Percentiles rank a stretch among this genome's conserved stretches.
Conservation (phyloP, 345 rosid species). For the Boechera retrofracta region DNA sequence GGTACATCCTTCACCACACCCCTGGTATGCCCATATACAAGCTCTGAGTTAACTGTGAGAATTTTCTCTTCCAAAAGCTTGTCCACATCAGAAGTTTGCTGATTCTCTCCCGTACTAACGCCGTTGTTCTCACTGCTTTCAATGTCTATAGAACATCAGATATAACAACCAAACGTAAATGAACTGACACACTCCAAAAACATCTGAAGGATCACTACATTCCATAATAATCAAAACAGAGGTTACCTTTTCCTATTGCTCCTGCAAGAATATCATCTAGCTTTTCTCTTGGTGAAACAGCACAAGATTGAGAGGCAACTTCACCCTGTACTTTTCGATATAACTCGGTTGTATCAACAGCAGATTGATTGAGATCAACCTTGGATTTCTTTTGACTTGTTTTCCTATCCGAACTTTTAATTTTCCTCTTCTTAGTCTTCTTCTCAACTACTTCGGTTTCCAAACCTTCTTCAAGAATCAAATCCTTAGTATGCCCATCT, state of each 20-base stretch:
- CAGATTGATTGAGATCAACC: slow-evolving; percentile 35
- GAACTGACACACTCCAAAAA: slow-evolving; percentile 6
- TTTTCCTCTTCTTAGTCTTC: slow-evolving; percentile 34
- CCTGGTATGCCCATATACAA: slow-evolving; percentile 11
- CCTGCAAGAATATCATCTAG: slow-evolving; percentile 35
- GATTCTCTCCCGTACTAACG: slow-evolving; percentile 28
- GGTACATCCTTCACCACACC: background rate
- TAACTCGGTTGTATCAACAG: slow-evolving; percentile 2
- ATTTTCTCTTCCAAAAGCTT: slow-evolving; percentile 1
- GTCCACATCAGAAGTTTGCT: background rate
- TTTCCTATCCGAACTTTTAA: slow-evolving; percentile 34
- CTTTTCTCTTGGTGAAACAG: slow-evolving; percentile 40
- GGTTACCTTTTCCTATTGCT: slow-evolving; percentile 15
- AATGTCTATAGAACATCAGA: slow-evolving; percentile 38
- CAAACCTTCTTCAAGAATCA: slow-evolving; percentile 25
- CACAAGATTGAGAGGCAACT: slow-evolving; percentile 34
- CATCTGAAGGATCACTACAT: background rate
- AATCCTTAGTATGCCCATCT: background rate
- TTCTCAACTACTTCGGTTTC: slow-evolving; percentile 33
- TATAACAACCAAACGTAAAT: slow-evolving; percentile 28
- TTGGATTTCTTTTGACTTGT: slow-evolving; percentile 45
- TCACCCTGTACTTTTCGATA: background rate
- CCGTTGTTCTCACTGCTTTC: slow-evolving; percentile 11
- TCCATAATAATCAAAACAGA: background rate
- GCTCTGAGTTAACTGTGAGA: background rate